Evolutionary conservation across 2,329 filamentous ascomycete species (phyloP).

Genomic region (Xylaria sp.): DNA sequence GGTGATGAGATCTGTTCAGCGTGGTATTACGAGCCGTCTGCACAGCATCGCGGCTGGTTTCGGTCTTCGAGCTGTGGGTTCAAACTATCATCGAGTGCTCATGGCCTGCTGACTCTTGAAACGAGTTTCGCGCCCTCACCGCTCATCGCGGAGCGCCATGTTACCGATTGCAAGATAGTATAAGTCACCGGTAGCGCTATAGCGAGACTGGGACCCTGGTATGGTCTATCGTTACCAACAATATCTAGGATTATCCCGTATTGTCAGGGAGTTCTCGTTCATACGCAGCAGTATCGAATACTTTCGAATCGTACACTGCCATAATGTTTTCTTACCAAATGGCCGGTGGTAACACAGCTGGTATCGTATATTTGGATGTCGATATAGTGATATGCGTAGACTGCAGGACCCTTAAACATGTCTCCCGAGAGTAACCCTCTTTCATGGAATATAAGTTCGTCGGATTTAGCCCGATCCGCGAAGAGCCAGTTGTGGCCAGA

Average conservation of each 20-base stretch:
- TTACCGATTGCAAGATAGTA: slow-evolving; percentile 2
- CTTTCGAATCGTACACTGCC: not conserved
- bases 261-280: not conserved
- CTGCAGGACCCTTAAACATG: slow-evolving; percentile 20
- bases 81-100: not conserved
- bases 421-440: slow-evolving; percentile 31
- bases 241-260: not conserved
- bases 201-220: slow-evolving; percentile 12
- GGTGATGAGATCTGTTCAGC: slow-evolving; percentile 32
- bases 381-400: slow-evolving; percentile 18
- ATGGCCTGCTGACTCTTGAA: slow-evolving; percentile 21
- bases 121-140: slow-evolving; percentile 24
- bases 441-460: slow-evolving; percentile 16
- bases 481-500: slow-evolving; percentile 27
- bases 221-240: slow-evolving; percentile 5
- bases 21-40: slow-evolving; percentile 27
- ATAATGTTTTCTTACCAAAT: not conserved
- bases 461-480: slow-evolving; percentile 29
- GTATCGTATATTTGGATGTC: slow-evolving; percentile 9
- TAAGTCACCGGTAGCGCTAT: slow-evolving; percentile 1
- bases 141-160: slow-evolving; percentile 22
- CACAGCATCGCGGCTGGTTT: slow-evolving; percentile 26
- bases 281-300: not conserved
- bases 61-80: slow-evolving; percentile 7
- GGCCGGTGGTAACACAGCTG: not conserved